Percentiles rank a stretch among this genome's conserved stretches.
phyloP scores from a whole-genome alignment of 2,329 filamentous ascomycete genomes.

The Paracamarosporium sp. region DNA sequence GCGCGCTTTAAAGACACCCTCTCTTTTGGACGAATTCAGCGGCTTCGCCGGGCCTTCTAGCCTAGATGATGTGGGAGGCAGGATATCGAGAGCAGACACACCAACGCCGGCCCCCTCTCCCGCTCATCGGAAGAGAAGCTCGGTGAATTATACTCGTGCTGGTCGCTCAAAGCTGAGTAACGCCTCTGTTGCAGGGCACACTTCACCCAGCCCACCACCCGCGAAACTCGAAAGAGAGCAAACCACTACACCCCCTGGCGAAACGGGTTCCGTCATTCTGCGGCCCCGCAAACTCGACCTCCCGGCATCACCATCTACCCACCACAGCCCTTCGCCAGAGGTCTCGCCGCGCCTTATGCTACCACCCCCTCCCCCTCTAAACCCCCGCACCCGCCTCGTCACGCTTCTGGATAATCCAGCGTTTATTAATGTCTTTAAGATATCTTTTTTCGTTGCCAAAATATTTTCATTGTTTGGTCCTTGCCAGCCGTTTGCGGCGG shows the following conservation, averaged over 20 bases:
- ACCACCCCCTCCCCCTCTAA: slow-evolving; percentile 33
- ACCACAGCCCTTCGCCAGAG: slow-evolving; percentile 9
- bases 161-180: slow-evolving; percentile 41
- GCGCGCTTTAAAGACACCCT: slow-evolving; percentile 74
- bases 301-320: slow-evolving; percentile 14
- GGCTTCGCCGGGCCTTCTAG: slow-evolving; percentile 46
- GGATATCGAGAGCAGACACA: slow-evolving; percentile 55
- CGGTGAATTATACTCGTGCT: slow-evolving; percentile 33
- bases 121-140: slow-evolving; percentile 28
- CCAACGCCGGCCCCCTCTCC: slow-evolving; percentile 41
- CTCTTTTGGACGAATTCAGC: slow-evolving; percentile 54
- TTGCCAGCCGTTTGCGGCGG: slow-evolving; percentile 76
- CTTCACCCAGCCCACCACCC: slow-evolving; percentile 42
- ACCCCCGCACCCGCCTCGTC: slow-evolving; percentile 8
- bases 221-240: slow-evolving; percentile 13
- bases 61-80: slow-evolving; percentile 43
- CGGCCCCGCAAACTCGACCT: slow-evolving; percentile 38
- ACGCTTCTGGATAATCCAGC: slow-evolving; percentile 37
- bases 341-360: slow-evolving; percentile 38
- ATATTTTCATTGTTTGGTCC: slow-evolving; percentile 68
- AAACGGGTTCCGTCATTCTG: slow-evolving; percentile 37
- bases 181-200: slow-evolving; percentile 34
- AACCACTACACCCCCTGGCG: slow-evolving; percentile 25
- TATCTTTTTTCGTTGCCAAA: slow-evolving; percentile 73
- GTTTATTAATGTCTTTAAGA: slow-evolving; percentile 52